These are phyloP conservation scores for Geotrichum fermentans DNA, from an alignment of 1,139 yeast species.

Conservation along the genomic window DNA sequence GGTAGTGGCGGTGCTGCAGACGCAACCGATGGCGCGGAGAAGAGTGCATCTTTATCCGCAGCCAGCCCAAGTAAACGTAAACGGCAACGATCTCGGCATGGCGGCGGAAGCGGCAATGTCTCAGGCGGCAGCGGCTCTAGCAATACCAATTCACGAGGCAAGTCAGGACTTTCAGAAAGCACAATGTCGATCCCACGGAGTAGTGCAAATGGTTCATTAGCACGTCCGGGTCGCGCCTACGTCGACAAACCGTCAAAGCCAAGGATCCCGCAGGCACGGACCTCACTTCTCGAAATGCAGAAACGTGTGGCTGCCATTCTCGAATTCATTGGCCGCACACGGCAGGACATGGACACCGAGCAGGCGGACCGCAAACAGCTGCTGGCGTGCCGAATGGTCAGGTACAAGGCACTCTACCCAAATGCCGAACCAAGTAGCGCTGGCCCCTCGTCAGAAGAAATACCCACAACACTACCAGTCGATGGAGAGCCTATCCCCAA, in stretches of 20 bases:
- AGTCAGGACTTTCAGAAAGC: neutral
- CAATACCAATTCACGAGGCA: neutral
- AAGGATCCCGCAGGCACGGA: constrained; percentile 68
- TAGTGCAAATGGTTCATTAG: neutral
- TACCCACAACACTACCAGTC: neutral
- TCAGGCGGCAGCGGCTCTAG: neutral
- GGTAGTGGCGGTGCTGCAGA: neutral
- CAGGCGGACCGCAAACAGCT: constrained; percentile 52
- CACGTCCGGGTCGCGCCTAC: constrained; percentile 27
- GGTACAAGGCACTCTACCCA: constrained; percentile 20
- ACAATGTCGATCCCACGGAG: neutral
- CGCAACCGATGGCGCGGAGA: neutral
- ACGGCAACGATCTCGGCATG: constrained; percentile 9
- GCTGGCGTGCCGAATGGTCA: constrained; percentile 29
- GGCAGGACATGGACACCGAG: constrained; percentile 71
- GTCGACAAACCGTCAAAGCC: constrained; percentile 74
- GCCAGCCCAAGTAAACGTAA: constrained; percentile 10
- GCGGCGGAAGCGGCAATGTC: neutral
- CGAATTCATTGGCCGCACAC: constrained; percentile 84
- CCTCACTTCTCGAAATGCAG: constrained; percentile 74
- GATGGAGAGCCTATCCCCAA: neutral
- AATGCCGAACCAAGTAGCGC: constrained; percentile 6
- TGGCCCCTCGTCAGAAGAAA: constrained; percentile 12
- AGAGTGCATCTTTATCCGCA: neutral
- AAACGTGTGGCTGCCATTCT: constrained; percentile 84